A percentile compares a stretch with the other conserved stretches of the same genome.
These are phyloP conservation scores for Creolimax fragrantissima DNA, from an alignment of 78 protist genomes.

Conservation along the genomic window DNA sequence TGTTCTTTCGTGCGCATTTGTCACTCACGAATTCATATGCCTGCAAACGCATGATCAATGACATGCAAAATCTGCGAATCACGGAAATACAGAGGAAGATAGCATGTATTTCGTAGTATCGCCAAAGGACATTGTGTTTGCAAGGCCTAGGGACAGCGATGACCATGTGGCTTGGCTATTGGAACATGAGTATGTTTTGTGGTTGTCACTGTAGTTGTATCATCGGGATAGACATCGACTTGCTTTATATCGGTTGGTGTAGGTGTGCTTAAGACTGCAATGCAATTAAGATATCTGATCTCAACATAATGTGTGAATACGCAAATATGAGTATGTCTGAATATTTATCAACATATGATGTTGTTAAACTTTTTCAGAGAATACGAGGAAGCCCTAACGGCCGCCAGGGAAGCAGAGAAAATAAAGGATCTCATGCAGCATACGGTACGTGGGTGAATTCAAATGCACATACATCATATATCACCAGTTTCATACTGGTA, in stretches of 20 bases:
- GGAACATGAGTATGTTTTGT: slow-evolving; percentile 26
- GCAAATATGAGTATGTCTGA: neutral
- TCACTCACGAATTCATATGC: too few relatives aligned
- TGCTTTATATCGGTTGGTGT: neutral
- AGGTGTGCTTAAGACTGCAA: neutral
- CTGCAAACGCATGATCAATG: too few relatives aligned
- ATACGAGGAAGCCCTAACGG: neutral
- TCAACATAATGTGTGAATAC: neutral
- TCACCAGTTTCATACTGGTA: too few relatives aligned
- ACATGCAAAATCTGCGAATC: too few relatives aligned
- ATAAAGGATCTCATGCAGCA: neutral
- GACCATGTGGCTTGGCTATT: slow-evolving; percentile 75
- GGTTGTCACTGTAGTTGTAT: too few relatives aligned
- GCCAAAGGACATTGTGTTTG: slow-evolving; percentile 72
- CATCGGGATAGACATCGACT: neutral
- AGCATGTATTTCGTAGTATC: slow-evolving; percentile 63
- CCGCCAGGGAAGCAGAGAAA: neutral
- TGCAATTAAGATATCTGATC: too few relatives aligned
- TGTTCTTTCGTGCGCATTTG: too few relatives aligned
- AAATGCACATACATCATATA: too few relatives aligned
- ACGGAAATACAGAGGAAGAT: slow-evolving; percentile 38
- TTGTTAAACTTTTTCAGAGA: neutral
- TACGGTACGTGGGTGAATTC: neutral
- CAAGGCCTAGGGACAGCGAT: slow-evolving; percentile 63
- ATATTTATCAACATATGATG: neutral